Conservation (phyloP, 83 land plant species). For the Picea mariana region DNA sequence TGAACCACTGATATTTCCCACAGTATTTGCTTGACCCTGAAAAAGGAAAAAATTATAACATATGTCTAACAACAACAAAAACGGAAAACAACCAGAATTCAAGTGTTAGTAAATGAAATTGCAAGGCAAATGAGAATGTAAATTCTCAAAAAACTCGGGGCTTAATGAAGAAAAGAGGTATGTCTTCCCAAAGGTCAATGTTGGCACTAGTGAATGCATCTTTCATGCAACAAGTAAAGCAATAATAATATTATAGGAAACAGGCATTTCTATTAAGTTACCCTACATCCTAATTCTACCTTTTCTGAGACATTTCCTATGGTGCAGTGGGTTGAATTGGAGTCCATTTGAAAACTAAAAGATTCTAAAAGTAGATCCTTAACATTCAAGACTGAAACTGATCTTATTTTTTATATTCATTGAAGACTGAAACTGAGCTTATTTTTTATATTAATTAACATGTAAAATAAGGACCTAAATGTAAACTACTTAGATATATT, state of each 20-base stretch:
- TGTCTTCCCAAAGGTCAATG: neutral
- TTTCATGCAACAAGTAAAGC: neutral
- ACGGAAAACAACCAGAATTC: neutral
- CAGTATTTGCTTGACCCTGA: neutral
- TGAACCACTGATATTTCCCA: slow-evolving; percentile 5
- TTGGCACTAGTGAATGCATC: neutral
- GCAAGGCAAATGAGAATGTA: neutral
- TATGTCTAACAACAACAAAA: neutral
- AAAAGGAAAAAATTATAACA: neutral
- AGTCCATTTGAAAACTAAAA: too few species aligned
- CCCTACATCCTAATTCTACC: too few species aligned
- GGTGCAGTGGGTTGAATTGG: too few species aligned
- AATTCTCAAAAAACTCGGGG: neutral
- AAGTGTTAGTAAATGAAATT: neutral
- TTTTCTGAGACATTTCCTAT: too few species aligned
- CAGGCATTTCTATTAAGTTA: neutral
- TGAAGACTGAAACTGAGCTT: too few species aligned
- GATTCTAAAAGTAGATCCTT: too few species aligned
- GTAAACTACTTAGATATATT: too few species aligned
- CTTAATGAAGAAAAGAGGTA: neutral
- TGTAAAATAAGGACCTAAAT: too few species aligned
- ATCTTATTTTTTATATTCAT: too few species aligned
- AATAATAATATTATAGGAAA: neutral
- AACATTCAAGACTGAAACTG: too few species aligned
- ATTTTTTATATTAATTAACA: too few species aligned